A percentile compares a stretch with the other conserved stretches of the same genome.
phyloP scores from a whole-genome alignment of 805 yeast species.

The Ogataea pilisensis region DNA sequence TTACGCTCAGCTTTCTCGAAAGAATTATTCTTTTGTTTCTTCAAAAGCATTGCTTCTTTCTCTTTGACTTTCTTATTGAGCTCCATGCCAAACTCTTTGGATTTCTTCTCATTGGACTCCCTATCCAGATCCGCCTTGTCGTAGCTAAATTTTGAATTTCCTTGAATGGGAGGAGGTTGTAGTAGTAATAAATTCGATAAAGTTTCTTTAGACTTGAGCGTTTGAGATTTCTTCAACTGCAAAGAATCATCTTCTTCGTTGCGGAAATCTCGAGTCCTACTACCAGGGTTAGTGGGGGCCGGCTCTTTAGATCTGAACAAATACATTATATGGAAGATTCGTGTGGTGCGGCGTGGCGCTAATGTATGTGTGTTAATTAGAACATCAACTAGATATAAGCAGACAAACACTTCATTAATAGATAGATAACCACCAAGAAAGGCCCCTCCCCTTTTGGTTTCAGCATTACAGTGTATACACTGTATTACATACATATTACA shows the following conservation, averaged over 20 bases:
- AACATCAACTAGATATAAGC: no score
- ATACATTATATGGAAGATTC: not conserved
- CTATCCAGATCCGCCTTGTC: conserved; percentile 7
- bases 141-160: conserved; percentile 1
- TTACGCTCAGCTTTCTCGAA: no score
- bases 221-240: conserved; percentile 14
- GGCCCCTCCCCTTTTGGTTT: no score
- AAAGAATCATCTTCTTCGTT: conserved; percentile 14
- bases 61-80: conserved; percentile 16
- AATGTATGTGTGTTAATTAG: no score
- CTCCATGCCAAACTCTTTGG: conserved; percentile 14
- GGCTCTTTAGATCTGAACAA: no score
- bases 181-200: conserved; percentile 12
- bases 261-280: not conserved
- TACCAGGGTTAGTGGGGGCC: not conserved
- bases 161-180: not conserved
- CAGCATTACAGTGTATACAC: no score
- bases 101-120: conserved; percentile 9
- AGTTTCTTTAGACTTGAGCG: conserved; percentile 12
- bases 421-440: no score
- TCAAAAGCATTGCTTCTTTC: conserved; percentile 14
- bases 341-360: no score
- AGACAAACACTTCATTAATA: no score
- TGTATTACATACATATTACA: no score
- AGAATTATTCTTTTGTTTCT: no score